These are phyloP conservation scores for Sugiyamaella lignohabitans DNA, from an alignment of 805 yeast genomes.

Conservation along the genomic window DNA sequence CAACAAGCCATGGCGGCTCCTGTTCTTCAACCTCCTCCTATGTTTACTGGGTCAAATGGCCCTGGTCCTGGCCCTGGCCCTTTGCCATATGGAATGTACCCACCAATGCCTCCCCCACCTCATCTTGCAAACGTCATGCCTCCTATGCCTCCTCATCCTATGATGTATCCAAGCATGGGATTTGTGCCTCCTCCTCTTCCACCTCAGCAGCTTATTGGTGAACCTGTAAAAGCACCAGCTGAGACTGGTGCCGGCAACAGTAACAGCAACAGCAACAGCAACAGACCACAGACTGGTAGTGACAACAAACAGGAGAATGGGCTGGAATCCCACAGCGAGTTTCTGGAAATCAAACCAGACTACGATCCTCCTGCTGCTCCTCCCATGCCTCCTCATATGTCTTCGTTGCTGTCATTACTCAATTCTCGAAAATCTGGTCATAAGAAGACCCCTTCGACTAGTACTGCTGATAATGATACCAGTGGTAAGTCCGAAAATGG, in stretches of 20 bases:
- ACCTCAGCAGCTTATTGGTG: no score
- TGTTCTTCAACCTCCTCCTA: constrained; percentile 8
- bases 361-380: constrained; percentile 13
- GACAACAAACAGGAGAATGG: no score
- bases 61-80: neutral
- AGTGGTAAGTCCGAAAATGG: neutral
- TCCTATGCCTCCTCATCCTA: constrained; percentile 10
- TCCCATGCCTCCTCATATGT: constrained; percentile 22
- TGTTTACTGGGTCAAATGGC: neutral
- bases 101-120: neutral
- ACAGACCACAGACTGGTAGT: no score
- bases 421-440: constrained; percentile 10
- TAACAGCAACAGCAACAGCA: no score
- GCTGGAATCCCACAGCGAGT: neutral
- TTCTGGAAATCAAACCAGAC: neutral
- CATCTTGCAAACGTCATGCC: no score
- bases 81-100: neutral
- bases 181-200: neutral
- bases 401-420: constrained; percentile 19
- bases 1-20: constrained; percentile 8
- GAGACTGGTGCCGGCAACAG: no score
- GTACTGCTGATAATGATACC: neutral
- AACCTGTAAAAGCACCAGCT: no score
- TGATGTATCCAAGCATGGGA: constrained; percentile 6
- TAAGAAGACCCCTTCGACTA: neutral